Conservation (phyloP, 148 eudicot species). For the Spergularia bocconei region DNA sequence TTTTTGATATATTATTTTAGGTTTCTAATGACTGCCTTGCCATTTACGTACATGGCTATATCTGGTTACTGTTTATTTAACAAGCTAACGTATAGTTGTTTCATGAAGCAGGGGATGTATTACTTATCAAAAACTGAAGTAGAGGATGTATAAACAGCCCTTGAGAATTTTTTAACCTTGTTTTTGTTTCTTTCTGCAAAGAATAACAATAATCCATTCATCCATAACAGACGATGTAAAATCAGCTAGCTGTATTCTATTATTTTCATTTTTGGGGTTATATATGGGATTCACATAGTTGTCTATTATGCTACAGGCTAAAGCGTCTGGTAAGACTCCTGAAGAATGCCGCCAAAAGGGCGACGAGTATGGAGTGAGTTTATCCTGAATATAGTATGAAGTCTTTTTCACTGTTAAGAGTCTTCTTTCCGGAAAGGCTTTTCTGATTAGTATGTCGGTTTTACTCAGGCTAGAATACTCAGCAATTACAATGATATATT, state of each 20-base stretch:
- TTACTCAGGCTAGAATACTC: slow-evolving; percentile 65
- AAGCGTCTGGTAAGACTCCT: slow-evolving; percentile 78
- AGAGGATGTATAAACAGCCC: background rate
- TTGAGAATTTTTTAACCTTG: background rate
- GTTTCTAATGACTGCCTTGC: background rate
- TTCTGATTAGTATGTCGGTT: slow-evolving; percentile 10
- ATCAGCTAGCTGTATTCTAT: background rate
- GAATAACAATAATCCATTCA: background rate
- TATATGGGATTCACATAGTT: slow-evolving; percentile 4
- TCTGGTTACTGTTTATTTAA: background rate
- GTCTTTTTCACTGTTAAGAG: slow-evolving; percentile 1
- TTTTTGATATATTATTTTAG: background rate
- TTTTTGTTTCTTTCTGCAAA: background rate
- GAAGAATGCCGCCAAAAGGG: slow-evolving; percentile 54
- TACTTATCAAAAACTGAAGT: no score
- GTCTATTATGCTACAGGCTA: slow-evolving; percentile 49
- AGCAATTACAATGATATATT: slow-evolving; percentile 60
- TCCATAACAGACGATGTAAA: background rate
- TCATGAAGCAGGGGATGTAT: background rate
- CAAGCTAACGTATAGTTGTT: background rate
- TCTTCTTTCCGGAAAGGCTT: background rate
- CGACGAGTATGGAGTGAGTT: slow-evolving; percentile 63
- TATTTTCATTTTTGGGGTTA: background rate
- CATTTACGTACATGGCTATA: background rate
- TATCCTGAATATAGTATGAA: background rate